phyloP scores from a whole-genome alignment of 345 rosid species.

The Brassica carinata region DNA sequence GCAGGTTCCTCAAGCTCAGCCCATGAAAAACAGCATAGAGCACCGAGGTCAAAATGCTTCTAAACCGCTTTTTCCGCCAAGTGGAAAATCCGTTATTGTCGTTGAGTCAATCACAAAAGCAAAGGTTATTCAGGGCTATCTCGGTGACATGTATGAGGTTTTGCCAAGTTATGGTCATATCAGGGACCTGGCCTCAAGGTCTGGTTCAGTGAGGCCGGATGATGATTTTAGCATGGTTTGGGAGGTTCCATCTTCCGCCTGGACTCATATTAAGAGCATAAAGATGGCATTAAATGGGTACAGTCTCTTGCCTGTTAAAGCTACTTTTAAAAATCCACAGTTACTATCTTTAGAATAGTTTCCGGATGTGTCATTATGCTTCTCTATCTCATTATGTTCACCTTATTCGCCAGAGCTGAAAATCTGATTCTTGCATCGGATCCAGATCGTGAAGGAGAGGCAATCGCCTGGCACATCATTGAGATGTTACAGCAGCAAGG shows the following conservation, averaged over 20 bases:
- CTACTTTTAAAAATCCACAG: constrained; percentile 4
- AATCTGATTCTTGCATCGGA: constrained; percentile 96
- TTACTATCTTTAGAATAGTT: constrained; percentile 8
- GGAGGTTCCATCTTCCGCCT: constrained; percentile 97
- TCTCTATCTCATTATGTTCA: constrained; percentile 46
- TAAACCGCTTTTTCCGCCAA: constrained; percentile 76
- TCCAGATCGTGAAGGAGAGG: constrained; percentile 99
- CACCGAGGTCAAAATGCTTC: constrained; percentile 45
- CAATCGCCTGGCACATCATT: constrained; percentile 98
- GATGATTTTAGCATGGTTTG: constrained; percentile 98
- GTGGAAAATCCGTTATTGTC: constrained; percentile 83
- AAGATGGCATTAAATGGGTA: constrained; percentile 89
- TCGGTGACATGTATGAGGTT: constrained; percentile 88
- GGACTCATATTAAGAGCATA: constrained; percentile 98
- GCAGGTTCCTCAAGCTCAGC: constrained; percentile 39
- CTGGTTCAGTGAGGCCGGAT: constrained; percentile 96
- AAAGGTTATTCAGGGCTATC: constrained; percentile 90
- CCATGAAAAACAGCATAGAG: constrained; percentile 43
- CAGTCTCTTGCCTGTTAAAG: constrained; percentile 20
- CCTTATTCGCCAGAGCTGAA: constrained; percentile 78
- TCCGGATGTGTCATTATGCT: constrained; percentile 21
- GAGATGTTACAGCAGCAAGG: constrained; percentile 98
- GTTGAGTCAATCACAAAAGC: constrained; percentile 96
- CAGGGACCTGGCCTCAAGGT: constrained; percentile 93
- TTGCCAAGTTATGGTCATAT: constrained; percentile 97